A percentile compares a stretch with the other conserved stretches of the same genome.
Conservation (phyloP, 139 green algal genomes). For the Chlamydomonas schloesseri region DNA sequence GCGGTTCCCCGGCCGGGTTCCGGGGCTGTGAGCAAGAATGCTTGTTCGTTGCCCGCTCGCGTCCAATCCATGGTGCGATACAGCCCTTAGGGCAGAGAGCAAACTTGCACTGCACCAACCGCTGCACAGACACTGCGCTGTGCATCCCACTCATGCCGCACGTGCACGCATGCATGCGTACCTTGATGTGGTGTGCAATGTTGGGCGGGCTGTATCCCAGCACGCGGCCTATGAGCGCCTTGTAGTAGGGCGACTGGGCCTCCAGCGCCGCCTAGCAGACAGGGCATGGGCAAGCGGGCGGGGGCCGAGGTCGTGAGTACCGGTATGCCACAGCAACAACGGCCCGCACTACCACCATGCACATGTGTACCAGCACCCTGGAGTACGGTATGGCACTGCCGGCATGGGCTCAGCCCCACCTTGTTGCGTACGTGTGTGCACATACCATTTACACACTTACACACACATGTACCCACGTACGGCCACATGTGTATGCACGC, state of each 20-base stretch:
- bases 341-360: no score
- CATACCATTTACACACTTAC: no score
- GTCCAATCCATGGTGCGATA: neutral
- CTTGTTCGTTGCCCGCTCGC: no score
- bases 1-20: neutral
- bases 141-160: neutral
- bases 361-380: no score
- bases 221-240: slow-evolving; percentile 70
- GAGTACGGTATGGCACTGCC: neutral
- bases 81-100: no score
- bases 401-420: no score
- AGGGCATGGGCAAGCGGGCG: neutral
- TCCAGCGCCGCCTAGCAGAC: slow-evolving; percentile 59
- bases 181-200: slow-evolving; percentile 69
- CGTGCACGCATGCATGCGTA: neutral
- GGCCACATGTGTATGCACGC: neutral
- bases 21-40: neutral
- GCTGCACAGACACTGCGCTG: neutral
- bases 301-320: neutral
- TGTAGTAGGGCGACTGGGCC: slow-evolving; percentile 75
- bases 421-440: no score
- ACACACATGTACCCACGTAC: neutral
- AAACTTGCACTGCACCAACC: no score
- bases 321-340: neutral
- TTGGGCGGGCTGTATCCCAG: slow-evolving; percentile 69